Evolutionary conservation across 2,329 filamentous ascomycete species (phyloP), one percentile per base, ranked within the genome.

Genomic region (Gremmenia infestans): DNA sequence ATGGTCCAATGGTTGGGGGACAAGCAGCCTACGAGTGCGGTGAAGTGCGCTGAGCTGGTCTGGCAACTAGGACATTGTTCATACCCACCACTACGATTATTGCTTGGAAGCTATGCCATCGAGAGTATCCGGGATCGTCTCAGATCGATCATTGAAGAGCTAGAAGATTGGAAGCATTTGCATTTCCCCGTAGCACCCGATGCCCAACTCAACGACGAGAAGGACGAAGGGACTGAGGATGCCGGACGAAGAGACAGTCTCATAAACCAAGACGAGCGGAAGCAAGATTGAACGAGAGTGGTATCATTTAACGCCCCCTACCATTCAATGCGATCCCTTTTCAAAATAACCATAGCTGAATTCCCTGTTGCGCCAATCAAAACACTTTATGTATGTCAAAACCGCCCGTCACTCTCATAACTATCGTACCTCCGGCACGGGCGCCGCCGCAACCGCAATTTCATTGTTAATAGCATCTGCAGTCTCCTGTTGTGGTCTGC

Each of bases 1-100:
- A 94, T 97, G 80, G 84, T 97, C 12, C 91, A 96, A 72, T 97
- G 94, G 94, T 78, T 97, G 19, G 90, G 89, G 15, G 91, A 97
- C 68, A 83, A 90, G 59, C 93, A 97, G 72, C 93, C 93, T 4
- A 94, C 91, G 12, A 96, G 90, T 71, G 91, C 91, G 0, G 87
- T 96, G 53, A 96, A 95, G 73, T 93, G 91, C 58, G 91, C 91
- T 2, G 91, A 97, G 75, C 75, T 97, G 55, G 87, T 96, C 6
- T 97, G 94, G 94, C 86, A 97, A 76, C 75, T 97, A 45, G 94
- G 87, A 0, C 94, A 97, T 76, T 97, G 93, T 74, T 87, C 85
- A n/a, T 97, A 91, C 70, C 94, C 94, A 50, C 94, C 94, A 0
- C 71, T 97, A 61, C 77, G 94, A 36, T 73, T 99, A 56, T 76